phyloP scores from a whole-genome alignment of 176 grass and related monocot species.

The Musa troglodytarum region DNA sequence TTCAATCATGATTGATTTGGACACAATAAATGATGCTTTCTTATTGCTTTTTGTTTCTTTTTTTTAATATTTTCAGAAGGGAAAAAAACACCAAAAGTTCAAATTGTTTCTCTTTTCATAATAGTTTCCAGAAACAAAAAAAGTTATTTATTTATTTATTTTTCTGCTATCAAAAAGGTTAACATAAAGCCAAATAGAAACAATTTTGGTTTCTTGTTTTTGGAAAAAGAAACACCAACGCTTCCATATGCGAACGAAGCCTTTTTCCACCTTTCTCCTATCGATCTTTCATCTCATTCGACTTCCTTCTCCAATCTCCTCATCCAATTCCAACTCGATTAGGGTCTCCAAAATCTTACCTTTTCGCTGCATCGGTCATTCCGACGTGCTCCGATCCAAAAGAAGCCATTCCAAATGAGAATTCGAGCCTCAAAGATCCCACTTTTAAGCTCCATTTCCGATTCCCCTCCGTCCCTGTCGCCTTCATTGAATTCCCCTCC shows the following conservation, averaged over 20 bases:
- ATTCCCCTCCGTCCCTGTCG: conserved; percentile 2
- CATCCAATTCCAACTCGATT: background rate
- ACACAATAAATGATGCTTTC: no score
- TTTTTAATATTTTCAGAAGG: no score
- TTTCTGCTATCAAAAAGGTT: no score
- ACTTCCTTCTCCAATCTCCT: background rate
- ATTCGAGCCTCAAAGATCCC: conserved; percentile 2
- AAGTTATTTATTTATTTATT: no score
- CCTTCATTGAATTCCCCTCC: background rate
- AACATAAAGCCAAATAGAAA: no score
- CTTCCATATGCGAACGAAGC: background rate
- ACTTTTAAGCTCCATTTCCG: conserved; percentile 7
- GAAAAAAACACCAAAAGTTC: no score
- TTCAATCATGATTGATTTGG: no score
- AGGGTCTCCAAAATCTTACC: background rate
- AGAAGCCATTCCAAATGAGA: conserved; percentile 1
- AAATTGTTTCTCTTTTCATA: no score
- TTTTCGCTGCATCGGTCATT: background rate
- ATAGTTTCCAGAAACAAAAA: no score
- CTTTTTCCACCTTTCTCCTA: background rate
- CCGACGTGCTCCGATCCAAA: background rate
- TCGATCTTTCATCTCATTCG: background rate
- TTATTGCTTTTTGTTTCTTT: no score
- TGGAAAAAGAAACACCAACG: background rate
- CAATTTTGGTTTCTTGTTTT: no score